Percentiles rank a stretch among this genome's conserved stretches.
Evolutionary conservation across 2,329 filamentous ascomycete genomes (phyloP).

Genomic region (Arthrobotrys entomopaga): DNA sequence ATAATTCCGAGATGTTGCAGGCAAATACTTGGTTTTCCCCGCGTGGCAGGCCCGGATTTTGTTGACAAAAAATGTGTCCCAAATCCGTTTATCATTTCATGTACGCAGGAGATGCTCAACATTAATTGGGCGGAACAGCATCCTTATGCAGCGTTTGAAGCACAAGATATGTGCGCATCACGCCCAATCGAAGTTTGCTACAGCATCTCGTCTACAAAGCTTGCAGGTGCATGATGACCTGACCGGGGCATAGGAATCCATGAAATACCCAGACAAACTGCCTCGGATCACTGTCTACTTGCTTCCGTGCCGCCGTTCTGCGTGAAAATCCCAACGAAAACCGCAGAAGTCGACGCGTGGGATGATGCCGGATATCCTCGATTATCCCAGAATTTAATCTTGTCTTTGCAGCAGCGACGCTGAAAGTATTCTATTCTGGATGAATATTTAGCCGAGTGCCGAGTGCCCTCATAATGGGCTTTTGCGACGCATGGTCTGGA

Average conservation of each 20-base stretch:
- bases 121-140: conserved; percentile 19
- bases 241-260: conserved; percentile 2
- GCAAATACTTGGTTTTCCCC: too few species aligned
- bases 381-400: background rate
- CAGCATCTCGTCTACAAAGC: conserved; percentile 31
- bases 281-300: conserved; percentile 36
- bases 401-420: background rate
- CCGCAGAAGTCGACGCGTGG: conserved; percentile 2
- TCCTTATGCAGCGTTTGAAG: conserved; percentile 10
- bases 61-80: conserved; percentile 4
- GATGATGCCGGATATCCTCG: conserved; percentile 10
- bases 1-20: too few species aligned
- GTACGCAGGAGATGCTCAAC: conserved; percentile 19
- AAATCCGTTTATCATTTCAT: background rate
- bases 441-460: conserved; percentile 52
- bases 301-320: conserved; percentile 38
- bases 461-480: conserved; percentile 9
- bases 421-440: conserved; percentile 5
- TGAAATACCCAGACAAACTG: conserved; percentile 28
- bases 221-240: conserved; percentile 42
- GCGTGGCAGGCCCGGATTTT: too few species aligned
- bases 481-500: conserved; percentile 5
- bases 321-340: background rate
- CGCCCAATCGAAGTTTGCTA: conserved; percentile 7
- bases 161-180: conserved; percentile 8